Evolutionary conservation across 192 early-diverging fungal species (phyloP), one percentile per base, ranked within the genome.

Genomic region (Umbelopsis isabellina): DNA sequence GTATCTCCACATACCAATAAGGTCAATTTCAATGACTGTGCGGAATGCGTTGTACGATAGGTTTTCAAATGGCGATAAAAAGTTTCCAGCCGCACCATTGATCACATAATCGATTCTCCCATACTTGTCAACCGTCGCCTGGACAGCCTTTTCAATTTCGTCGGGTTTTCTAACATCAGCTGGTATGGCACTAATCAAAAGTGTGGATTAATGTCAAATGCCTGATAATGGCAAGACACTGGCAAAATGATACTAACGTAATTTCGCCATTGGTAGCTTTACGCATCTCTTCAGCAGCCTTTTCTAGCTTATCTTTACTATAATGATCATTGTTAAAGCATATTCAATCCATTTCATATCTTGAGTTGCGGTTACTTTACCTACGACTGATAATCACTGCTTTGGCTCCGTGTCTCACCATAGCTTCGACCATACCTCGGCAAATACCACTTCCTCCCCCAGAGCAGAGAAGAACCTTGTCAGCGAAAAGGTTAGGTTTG

Each of bases 31-130:
- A 65, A 88, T 82, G 6, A 89, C 87, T 35, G 89, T 86, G 22
- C 84, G 84, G 85, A 92, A 93, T 25, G 88, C 92, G 69, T 90
- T 89, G 50, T 86, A 84, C 4, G 87, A 89, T 7, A 93, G 76
- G 30, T 83, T 71, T 51, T 90, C 85, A 33, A 84, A 87, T 33
- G 89, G 75, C 15, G 88, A 77, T 45, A 93, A 75, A 69, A 93
- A 93, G 78, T 93, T 93, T 23, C 92, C 92, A 15, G 92, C 91
- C 10, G 87, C 86, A 51, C 86, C 84, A 66, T 80, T 82, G 51
- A 89, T 80, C 48, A 81, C 65, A 37, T 55, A 75, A 77, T 93
- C 92, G 49, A 93, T 84, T 23, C 79, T 73, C 13, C 91, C 92
- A 52, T 80, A 92, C 37, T 75, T 74, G 21, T 88, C 89, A n/a